phyloP scores from a whole-genome alignment of 441 rosid genomes.

The Populus tomentosa region DNA sequence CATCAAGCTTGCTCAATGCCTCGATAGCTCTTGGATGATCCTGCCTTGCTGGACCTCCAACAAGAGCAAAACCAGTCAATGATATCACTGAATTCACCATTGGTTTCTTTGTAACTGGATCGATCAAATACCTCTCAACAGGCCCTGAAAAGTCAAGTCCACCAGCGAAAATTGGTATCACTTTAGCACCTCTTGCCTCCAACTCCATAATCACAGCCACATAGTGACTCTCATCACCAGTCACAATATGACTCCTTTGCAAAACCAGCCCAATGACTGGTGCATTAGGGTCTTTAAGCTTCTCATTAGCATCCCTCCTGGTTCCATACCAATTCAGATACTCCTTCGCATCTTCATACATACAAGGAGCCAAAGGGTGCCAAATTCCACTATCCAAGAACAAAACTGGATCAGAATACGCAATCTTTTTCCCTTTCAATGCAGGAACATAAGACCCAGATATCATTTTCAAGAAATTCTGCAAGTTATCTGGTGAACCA shows the following conservation, averaged over 20 bases:
- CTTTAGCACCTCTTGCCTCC: conserved; percentile 97
- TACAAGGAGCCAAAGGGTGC: conserved; percentile 96
- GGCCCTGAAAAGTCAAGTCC: conserved; percentile 98
- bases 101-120: conserved; percentile 63
- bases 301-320: conserved; percentile 70
- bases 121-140: conserved; percentile 70
- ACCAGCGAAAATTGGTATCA: conserved; percentile 89
- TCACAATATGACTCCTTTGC: conserved; percentile 98
- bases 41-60: conserved; percentile 99
- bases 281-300: conserved; percentile 61
- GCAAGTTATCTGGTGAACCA: conserved; percentile 92
- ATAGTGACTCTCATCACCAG: conserved; percentile 95
- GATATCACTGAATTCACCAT: conserved; percentile 76
- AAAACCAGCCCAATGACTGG: conserved; percentile 79
- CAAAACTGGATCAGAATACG: conserved; percentile 91
- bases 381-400: conserved; percentile 89
- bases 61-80: conserved; percentile 95
- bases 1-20: conserved; percentile 86
- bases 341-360: conserved; percentile 96
- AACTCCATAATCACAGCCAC: conserved; percentile 99
- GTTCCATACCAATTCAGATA: conserved; percentile 94
- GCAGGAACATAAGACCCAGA: conserved; percentile 91
- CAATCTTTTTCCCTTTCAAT: conserved; percentile 66
- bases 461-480: conserved; percentile 96
- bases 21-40: conserved; percentile 97